These are phyloP conservation scores for Ettlia oleoabundans DNA, from an alignment of 139 green algal genomes.

Conservation along the genomic window DNA sequence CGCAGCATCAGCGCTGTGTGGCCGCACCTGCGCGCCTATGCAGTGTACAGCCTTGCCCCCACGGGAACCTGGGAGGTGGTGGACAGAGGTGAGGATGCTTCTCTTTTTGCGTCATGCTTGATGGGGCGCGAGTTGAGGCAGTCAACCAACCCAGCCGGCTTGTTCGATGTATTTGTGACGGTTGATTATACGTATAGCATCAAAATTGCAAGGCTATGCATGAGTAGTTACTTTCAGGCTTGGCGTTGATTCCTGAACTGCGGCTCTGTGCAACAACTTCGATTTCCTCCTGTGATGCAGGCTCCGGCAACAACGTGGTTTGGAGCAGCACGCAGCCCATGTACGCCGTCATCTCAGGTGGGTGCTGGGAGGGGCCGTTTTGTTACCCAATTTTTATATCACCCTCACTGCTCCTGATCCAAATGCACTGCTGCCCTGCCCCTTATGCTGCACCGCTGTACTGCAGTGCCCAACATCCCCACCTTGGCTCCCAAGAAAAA, in stretches of 20 bases:
- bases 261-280: neutral
- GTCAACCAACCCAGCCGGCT: too few relatives aligned
- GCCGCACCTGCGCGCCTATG: constrained; percentile 37
- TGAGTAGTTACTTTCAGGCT: neutral
- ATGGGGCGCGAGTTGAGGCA: too few relatives aligned
- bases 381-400: too few relatives aligned
- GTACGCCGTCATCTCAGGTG: constrained; percentile 42
- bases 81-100: constrained; percentile 26
- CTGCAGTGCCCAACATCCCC: constrained; percentile 36
- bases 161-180: too few relatives aligned
- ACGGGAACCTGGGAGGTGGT: constrained; percentile 42
- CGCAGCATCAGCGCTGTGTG: constrained; percentile 39
- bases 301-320: constrained; percentile 38
- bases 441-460: too few relatives aligned
- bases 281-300: neutral
- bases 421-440: too few relatives aligned
- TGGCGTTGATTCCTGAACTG: neutral
- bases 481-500: constrained; percentile 11
- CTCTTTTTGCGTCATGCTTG: neutral
- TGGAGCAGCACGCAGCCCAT: constrained; percentile 39
- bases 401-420: too few relatives aligned
- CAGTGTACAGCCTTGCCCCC: constrained; percentile 33
- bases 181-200: too few relatives aligned
- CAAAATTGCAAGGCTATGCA: neutral
- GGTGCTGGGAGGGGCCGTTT: neutral